Conservation (phyloP, 805 yeast species). For the Barnettozyma wickerhamii region DNA sequence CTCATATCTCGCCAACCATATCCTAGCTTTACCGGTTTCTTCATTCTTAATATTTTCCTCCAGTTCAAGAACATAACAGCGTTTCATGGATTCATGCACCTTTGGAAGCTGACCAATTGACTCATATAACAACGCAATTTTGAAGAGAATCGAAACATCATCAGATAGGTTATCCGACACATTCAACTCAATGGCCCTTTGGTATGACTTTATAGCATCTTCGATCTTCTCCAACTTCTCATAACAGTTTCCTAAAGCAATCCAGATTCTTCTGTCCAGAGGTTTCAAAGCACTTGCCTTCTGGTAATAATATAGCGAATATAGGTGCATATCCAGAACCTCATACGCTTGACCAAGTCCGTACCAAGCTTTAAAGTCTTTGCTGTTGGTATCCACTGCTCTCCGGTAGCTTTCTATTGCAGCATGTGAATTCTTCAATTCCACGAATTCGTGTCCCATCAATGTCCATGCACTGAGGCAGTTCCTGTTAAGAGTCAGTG, state of each 20-base stretch:
- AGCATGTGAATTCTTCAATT: slow-evolving; percentile 92
- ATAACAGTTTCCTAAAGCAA: slow-evolving; percentile 85
- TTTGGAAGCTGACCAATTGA: slow-evolving; percentile 39
- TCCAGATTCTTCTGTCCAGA: slow-evolving; percentile 92
- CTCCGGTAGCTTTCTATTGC: slow-evolving; percentile 93
- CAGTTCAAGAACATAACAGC: slow-evolving; percentile 55
- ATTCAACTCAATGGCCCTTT: slow-evolving; percentile 61
- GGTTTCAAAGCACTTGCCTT: slow-evolving; percentile 87
- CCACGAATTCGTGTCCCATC: slow-evolving; percentile 99
- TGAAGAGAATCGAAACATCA: slow-evolving; percentile 54
- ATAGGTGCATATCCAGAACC: slow-evolving; percentile 90
- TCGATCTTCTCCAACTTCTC: slow-evolving; percentile 66
- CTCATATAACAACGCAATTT: slow-evolving; percentile 66
- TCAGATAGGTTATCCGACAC: slow-evolving; percentile 39
- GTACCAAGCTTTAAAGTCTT: slow-evolving; percentile 97
- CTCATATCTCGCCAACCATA: slow-evolving; percentile 82
- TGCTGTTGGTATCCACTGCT: slow-evolving; percentile 84
- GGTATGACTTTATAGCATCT: slow-evolving; percentile 78
- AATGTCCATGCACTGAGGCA: slow-evolving; percentile 94
- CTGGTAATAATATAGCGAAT: slow-evolving; percentile 89
- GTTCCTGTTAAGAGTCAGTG: slow-evolving; percentile 71
- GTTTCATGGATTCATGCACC: slow-evolving; percentile 30
- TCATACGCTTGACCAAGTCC: slow-evolving; percentile 98
- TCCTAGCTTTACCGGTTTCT: slow-evolving; percentile 72
- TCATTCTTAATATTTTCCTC: slow-evolving; percentile 60